Evolutionary conservation across 257 asterid genomes (phyloP), one percentile per base, ranked within the genome.

Genomic region (Leptodermis oblonga): DNA sequence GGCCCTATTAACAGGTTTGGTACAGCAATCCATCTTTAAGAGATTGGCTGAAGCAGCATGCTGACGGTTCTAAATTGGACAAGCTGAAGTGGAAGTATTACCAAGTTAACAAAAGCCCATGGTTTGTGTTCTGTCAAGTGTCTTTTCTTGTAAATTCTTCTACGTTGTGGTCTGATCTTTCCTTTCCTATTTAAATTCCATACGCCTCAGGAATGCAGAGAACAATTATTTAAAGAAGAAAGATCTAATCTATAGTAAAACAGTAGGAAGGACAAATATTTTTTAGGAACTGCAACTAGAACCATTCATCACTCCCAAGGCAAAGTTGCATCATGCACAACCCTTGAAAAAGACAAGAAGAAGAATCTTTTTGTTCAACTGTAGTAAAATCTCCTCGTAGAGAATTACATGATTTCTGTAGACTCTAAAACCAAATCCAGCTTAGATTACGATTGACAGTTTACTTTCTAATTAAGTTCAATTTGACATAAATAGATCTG

Each of bases 81-180:
- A 86, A 88, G 77, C 69, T 76, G 77, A 93, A 90, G 78, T 87
- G 92, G 97, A 81, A 78, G 82, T 93, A 93, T 76, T 93, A 85
- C 79, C 79, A 75, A 74, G 85, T 93, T 75, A 93, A 93, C 85
- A 85, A 82, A 76, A 84, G 95, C 80, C 97, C 99, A 76, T 93
- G 99, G 99, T 93, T 82, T 74, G 76, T 70, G 23, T 45, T 25
- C 6, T 63, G 28, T 11, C 20, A 13, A 63, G 31, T 37, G 9
- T 28, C 37, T 51, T 56, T 17, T 37, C 9, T 18, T 34, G 12
- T 59, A 26, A 23, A 7, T 41, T 25, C 42, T 52, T 20, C 49
- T 58, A 34, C 45, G 62, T 9, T 71, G 41, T 41, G 28, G 37
- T 62, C 51, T 36, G 55, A 46, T 28, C 39, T 25, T 14, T 26